Conservation (phyloP, 352 stramenopile genomes). For the Phytophthora pseudosyringae region DNA sequence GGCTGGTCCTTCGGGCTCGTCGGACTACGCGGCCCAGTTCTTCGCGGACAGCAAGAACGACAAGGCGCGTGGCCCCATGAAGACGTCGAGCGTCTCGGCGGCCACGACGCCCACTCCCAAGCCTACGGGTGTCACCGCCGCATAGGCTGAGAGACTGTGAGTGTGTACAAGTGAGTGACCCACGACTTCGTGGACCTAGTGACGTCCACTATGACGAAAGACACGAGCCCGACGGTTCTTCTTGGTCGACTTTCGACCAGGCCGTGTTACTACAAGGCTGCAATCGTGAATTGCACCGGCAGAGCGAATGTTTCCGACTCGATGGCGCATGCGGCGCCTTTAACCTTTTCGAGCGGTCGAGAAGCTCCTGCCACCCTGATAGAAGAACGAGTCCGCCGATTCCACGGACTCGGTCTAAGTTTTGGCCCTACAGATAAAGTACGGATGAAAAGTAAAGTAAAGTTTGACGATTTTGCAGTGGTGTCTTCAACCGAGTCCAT, state of each 20-base stretch:
- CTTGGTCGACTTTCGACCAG: neutral
- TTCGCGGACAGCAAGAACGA: conserved; percentile 64
- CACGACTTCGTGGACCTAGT: conserved; percentile 8
- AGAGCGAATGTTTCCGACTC: conserved; percentile 32
- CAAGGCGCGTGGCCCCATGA: conserved; percentile 47
- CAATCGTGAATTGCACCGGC: conserved; percentile 33
- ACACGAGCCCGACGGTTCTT: conserved; percentile 32
- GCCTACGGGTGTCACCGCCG: conserved; percentile 53
- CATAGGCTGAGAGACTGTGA: conserved; percentile 27
- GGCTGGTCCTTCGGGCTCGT: conserved; percentile 24
- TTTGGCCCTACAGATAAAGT: conserved; percentile 54
- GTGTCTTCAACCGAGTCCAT: conserved; percentile 4
- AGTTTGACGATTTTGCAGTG: conserved; percentile 38
- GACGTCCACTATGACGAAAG: conserved; percentile 10
- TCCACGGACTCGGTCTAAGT: conserved; percentile 39
- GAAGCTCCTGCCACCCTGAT: conserved; percentile 32
- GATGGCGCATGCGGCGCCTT: conserved; percentile 38
- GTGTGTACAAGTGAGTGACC: conserved; percentile 33
- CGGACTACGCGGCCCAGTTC: conserved; percentile 74
- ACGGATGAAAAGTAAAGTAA: conserved; percentile 55
- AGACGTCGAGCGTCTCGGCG: conserved; percentile 38
- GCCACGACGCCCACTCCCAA: conserved; percentile 48
- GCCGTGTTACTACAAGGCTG: conserved; percentile 20
- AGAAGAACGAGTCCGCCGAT: conserved; percentile 41
- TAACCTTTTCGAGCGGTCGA: conserved; percentile 8